phyloP scores from a whole-genome alignment of 495 filamentous ascomycete species.

The Penicillium ochrochloron region DNA sequence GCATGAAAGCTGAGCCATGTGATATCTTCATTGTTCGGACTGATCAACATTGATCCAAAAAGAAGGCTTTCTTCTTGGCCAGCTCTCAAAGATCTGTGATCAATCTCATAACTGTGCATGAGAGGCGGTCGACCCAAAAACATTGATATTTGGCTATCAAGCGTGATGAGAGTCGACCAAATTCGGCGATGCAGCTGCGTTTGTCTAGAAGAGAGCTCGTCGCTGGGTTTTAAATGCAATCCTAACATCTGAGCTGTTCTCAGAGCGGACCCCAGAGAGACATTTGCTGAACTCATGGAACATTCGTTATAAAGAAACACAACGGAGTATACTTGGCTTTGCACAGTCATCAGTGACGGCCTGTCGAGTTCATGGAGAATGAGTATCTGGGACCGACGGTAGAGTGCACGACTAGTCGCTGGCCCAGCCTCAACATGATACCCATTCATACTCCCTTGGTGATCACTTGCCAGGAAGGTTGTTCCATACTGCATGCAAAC shows the following conservation, averaged over 20 bases:
- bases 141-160: constrained; percentile 1
- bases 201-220: not conserved
- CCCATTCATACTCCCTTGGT: not conserved
- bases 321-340: not conserved
- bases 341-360: not conserved
- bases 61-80: not conserved
- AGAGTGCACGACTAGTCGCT: not conserved
- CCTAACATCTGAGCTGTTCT: not conserved
- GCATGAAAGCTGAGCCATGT: not conserved
- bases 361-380: not conserved
- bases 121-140: not conserved
- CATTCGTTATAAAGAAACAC: not conserved
- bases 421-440: not conserved
- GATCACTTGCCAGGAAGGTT: not conserved
- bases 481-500: not conserved
- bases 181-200: not conserved
- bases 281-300: not conserved
- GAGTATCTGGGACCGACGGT: not conserved
- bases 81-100: not conserved
- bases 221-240: not conserved
- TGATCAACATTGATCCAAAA: not conserved
- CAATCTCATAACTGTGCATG: not conserved
- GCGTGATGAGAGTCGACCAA: not conserved
- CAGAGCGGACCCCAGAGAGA: not conserved
- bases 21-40: not conserved